A percentile compares a stretch with the other conserved stretches of the same genome.
Conservation (phyloP, 139 green algal species). For the Chlorella sp. region DNA sequence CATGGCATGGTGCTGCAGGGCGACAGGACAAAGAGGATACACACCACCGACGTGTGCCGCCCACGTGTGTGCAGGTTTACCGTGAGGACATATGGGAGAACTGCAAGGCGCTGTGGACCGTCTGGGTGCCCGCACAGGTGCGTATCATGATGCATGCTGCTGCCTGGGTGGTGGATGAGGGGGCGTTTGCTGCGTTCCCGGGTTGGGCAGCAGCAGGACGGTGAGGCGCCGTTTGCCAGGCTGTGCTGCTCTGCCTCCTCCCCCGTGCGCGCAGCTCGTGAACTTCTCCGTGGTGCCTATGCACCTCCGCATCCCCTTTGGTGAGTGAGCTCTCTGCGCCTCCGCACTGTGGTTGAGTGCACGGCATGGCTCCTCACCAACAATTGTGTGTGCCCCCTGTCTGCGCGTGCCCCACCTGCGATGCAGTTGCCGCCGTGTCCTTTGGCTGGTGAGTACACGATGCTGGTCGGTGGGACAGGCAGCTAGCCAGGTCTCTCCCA, state of each 20-base stretch:
- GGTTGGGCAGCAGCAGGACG: neutral
- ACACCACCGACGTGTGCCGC: too few species aligned
- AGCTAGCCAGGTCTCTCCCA: neutral
- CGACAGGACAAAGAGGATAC: too few species aligned
- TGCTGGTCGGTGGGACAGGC: too few species aligned
- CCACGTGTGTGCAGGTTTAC: too few species aligned
- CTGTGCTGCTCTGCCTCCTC: conserved; percentile 1
- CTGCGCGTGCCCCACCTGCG: neutral
- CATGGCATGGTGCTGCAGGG: too few species aligned
- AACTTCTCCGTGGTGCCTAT: conserved; percentile 82
- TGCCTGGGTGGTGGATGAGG: neutral
- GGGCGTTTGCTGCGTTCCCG: neutral
- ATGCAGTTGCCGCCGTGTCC: conserved; percentile 42
- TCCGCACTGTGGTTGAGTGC: too few species aligned
- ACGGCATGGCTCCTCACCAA: too few species aligned
- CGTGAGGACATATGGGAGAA: conserved; percentile 74
- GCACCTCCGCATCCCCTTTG: conserved; percentile 78
- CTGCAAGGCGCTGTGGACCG: conserved; percentile 75
- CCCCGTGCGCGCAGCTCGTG: conserved; percentile 50
- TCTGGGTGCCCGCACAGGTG: conserved; percentile 70
- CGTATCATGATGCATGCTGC: neutral
- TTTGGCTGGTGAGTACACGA: conserved; percentile 32
- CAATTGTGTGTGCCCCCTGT: too few species aligned
- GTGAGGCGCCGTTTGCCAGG: neutral
- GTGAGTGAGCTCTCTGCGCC: too few species aligned